These are phyloP conservation scores for Fraxinus ornus DNA, from an alignment of 305 asterid genomes.

Conservation along the genomic window DNA sequence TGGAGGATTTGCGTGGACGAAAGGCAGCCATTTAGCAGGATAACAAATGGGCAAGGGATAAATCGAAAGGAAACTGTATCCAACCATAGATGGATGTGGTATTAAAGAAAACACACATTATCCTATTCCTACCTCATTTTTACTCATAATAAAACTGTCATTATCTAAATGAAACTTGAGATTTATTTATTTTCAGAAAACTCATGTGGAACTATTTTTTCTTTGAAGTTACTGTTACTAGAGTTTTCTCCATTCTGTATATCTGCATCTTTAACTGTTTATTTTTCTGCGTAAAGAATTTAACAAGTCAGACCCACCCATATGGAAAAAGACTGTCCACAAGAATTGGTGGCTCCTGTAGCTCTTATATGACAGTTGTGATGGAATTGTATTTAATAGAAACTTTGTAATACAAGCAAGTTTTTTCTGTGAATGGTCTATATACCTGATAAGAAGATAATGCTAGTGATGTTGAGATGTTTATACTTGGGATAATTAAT, in stretches of 20 bases:
- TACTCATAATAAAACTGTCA: not conserved
- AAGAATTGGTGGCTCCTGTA: conserved; percentile 69
- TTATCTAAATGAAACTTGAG: conserved; percentile 21
- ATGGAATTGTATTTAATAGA: conserved; percentile 33
- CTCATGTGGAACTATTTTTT: conserved; percentile 1
- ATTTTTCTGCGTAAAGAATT: conserved; percentile 26
- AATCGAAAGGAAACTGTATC: not conserved
- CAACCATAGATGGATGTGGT: conserved; percentile 19
- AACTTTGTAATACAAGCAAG: conserved; percentile 28
- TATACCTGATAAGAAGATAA: conserved; percentile 44
- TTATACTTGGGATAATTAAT: conserved; percentile 5
- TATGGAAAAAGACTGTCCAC: conserved; percentile 61
- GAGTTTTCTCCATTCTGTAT: conserved; percentile 37
- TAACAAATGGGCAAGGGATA: not conserved
- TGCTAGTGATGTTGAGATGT: conserved; percentile 22
- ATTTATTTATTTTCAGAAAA: conserved; percentile 11
- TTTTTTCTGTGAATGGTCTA: conserved; percentile 30
- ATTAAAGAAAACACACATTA: conserved; percentile 16
- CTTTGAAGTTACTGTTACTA: conserved; percentile 28
- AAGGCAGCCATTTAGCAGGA: conserved; percentile 33
- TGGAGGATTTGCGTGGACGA: conserved; percentile 24
- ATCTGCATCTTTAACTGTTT: conserved; percentile 9
- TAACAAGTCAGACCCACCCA: conserved; percentile 35
- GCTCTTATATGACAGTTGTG: conserved; percentile 28
- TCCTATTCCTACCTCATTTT: conserved; percentile 24